These are phyloP conservation scores for Raphanus sativus DNA, from an alignment of 345 rosid species.

Conservation along the genomic window DNA sequence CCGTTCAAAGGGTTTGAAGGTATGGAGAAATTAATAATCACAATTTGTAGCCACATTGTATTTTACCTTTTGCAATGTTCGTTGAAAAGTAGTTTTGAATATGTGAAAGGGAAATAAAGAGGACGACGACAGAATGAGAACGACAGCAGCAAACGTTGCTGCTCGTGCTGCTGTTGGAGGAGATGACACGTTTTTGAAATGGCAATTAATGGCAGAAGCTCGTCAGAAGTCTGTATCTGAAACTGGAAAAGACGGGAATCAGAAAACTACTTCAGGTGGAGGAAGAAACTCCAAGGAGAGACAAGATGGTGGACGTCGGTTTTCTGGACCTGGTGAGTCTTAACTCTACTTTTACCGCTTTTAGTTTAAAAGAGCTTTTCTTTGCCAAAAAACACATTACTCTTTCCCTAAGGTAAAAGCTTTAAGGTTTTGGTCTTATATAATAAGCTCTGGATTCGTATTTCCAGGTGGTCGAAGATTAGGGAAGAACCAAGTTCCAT, in stretches of 20 bases:
- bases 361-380: background rate
- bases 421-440: background rate
- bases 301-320: slow-evolving; percentile 60
- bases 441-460: slow-evolving; percentile 11
- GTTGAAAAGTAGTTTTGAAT: background rate
- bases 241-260: slow-evolving; percentile 52
- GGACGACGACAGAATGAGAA: slow-evolving; percentile 97
- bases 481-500: slow-evolving; percentile 58
- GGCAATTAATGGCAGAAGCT: slow-evolving; percentile 99
- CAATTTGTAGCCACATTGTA: background rate
- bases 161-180: slow-evolving; percentile 98
- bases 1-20: slow-evolving; percentile 66
- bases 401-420: background rate
- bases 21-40: slow-evolving; percentile 22
- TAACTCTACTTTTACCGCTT: background rate
- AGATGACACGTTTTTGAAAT: slow-evolving; percentile 84
- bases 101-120: slow-evolving; percentile 69
- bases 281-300: slow-evolving; percentile 54
- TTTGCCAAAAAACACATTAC: background rate
- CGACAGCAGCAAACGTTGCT: slow-evolving; percentile 97
- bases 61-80: slow-evolving; percentile 4
- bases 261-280: slow-evolving; percentile 44
- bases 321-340: slow-evolving; percentile 59
- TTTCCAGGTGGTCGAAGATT: slow-evolving; percentile 53
- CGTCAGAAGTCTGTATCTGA: slow-evolving; percentile 75